Conservation (phyloP, 73 alveolate species). For the Uronychia setigera region DNA sequence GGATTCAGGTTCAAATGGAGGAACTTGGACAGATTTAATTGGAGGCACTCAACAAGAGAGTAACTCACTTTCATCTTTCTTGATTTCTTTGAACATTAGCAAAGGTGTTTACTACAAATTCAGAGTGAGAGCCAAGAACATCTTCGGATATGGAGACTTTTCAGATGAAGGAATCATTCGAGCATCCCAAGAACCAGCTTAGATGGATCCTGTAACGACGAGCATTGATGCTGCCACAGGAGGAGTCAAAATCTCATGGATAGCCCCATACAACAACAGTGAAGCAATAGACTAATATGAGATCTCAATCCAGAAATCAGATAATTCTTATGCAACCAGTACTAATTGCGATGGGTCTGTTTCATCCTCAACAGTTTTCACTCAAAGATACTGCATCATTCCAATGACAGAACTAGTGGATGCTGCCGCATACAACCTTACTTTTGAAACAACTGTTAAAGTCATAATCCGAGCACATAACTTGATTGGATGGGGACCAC, state of each 20-base stretch:
- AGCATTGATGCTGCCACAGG: conserved; percentile 4
- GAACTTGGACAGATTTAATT: conserved; percentile 29
- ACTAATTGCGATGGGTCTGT: neutral
- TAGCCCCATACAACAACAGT: conserved; percentile 17
- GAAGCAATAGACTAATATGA: conserved; percentile 24
- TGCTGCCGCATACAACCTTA: conserved; percentile 3
- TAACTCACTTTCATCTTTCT: too few relatives aligned
- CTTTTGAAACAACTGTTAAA: neutral
- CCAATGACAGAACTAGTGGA: conserved; percentile 23
- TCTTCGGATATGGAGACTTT: conserved; percentile 37
- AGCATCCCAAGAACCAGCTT: conserved; percentile 39
- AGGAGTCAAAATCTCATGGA: conserved; percentile 31
- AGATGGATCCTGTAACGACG: conserved; percentile 26
- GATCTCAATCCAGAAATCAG: conserved; percentile 1
- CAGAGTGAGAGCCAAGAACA: conserved; percentile 55
- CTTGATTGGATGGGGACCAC: conserved; percentile 19
- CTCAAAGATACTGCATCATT: neutral
- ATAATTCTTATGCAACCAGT: neutral
- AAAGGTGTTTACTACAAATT: conserved; percentile 43
- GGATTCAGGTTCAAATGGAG: conserved; percentile 44
- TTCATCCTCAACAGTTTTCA: neutral
- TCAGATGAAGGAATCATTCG: neutral
- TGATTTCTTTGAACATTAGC: too few relatives aligned
- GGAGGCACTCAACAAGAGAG: conserved; percentile 39
- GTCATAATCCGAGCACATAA: conserved; percentile 48